These are phyloP conservation scores for Persicaria tinctoria DNA, from an alignment of 148 eudicot species.

Conservation along the genomic window DNA sequence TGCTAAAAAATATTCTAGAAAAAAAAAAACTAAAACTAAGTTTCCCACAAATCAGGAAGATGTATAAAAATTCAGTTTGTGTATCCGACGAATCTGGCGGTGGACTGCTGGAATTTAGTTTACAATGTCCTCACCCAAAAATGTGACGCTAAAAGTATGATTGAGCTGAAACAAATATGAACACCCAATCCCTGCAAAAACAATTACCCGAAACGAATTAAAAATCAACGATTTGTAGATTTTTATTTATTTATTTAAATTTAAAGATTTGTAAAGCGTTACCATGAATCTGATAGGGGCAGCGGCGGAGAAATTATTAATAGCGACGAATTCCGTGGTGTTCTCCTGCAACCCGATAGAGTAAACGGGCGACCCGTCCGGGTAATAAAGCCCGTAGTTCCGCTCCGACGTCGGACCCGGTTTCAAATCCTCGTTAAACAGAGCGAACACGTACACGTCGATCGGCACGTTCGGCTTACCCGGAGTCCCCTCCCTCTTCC, in stretches of 20 bases:
- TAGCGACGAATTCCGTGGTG: neutral
- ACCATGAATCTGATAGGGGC: neutral
- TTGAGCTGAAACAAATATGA: neutral
- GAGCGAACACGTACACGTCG: conserved; percentile 11
- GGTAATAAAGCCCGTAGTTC: conserved; percentile 17
- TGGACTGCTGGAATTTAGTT: too few relatives aligned
- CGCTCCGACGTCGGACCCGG: conserved; percentile 18
- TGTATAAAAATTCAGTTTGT: too few relatives aligned
- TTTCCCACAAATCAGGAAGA: too few relatives aligned
- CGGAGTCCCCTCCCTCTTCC: conserved; percentile 11
- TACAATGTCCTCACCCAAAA: neutral
- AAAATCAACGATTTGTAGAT: too few relatives aligned
- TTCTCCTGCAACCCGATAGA: conserved; percentile 11
- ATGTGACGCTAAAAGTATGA: neutral
- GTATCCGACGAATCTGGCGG: too few relatives aligned
- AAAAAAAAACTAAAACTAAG: too few relatives aligned
- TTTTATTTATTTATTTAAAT: too few relatives aligned
- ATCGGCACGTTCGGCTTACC: conserved; percentile 9
- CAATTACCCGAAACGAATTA: too few relatives aligned
- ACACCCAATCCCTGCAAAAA: neutral
- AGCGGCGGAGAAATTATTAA: neutral
- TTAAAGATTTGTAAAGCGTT: neutral
- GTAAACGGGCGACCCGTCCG: conserved; percentile 12
- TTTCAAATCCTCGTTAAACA: conserved; percentile 19
- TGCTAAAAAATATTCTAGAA: too few relatives aligned